A percentile compares a stretch with the other conserved stretches of the same genome.
Evolutionary conservation across 495 filamentous ascomycete species (phyloP).

Genomic region (Letharia lupina): DNA sequence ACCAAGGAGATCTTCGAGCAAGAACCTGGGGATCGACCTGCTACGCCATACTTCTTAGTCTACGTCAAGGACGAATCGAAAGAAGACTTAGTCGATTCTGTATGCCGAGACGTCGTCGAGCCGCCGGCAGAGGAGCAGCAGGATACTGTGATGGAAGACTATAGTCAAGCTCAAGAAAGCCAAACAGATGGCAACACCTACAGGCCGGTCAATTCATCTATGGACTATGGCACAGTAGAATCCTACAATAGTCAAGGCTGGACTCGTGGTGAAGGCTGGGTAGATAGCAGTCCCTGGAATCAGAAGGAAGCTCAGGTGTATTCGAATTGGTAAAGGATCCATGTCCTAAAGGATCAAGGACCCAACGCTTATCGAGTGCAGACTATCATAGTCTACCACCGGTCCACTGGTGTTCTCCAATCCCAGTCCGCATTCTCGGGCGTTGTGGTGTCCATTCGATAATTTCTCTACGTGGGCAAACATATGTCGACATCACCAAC

Average conservation of each 20-base stretch:
- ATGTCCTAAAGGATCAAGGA: not conserved
- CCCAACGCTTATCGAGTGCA: constrained; percentile 5
- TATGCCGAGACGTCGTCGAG: constrained; percentile 41
- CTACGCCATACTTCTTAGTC: constrained; percentile 82
- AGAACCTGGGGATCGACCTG: constrained; percentile 45
- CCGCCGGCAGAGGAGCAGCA: constrained; percentile 20
- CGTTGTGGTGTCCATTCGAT: not conserved
- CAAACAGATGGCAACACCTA: constrained; percentile 9
- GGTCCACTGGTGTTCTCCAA: not conserved
- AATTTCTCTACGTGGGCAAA: not conserved
- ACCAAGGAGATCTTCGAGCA: constrained; percentile 56
- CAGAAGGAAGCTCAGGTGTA: constrained; percentile 8
- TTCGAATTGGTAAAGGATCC: constrained; percentile 11
- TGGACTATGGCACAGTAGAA: not conserved
- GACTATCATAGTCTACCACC: constrained; percentile 8
- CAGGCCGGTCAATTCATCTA: not conserved
- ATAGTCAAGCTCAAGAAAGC: constrained; percentile 14
- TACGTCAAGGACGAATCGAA: constrained; percentile 63
- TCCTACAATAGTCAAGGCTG: constrained; percentile 2
- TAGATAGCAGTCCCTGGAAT: constrained; percentile 5
- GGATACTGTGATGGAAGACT: constrained; percentile 20
- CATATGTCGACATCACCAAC: not conserved
- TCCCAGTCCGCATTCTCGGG: not conserved
- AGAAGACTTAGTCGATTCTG: constrained; percentile 51
- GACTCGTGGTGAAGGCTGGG: constrained; percentile 6